Conservation (phyloP, 1,139 yeast species). For the Diutina rugosa region DNA sequence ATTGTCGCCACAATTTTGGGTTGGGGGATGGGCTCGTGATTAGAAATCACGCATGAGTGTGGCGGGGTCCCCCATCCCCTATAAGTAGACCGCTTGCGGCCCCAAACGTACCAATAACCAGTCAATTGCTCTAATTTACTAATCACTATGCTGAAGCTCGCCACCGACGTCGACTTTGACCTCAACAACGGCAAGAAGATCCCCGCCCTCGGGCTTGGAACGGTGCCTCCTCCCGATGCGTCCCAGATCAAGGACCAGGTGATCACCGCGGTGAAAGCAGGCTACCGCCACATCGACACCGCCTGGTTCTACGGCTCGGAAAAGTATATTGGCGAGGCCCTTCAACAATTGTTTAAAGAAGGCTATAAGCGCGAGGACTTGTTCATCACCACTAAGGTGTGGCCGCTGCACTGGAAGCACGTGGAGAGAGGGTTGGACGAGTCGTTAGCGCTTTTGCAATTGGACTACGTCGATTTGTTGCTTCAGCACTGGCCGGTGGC, state of each 20-base stretch:
- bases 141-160: neutral
- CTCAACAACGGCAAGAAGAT: neutral
- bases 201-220: conserved; percentile 1
- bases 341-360: conserved; percentile 32
- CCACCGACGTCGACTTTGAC: neutral
- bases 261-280: conserved; percentile 27
- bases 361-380: conserved; percentile 44
- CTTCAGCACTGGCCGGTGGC: conserved; percentile 59
- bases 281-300: conserved; percentile 28
- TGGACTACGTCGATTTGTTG: conserved; percentile 46
- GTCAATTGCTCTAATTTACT: neutral
- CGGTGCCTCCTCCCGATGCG: neutral
- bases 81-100: too few relatives aligned
- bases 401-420: conserved; percentile 29
- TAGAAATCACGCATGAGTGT: too few relatives aligned
- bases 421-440: conserved; percentile 25
- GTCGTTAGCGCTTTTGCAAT: conserved; percentile 25
- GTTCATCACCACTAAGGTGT: conserved; percentile 49
- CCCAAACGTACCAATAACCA: too few relatives aligned
- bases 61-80: too few relatives aligned
- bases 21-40: too few relatives aligned
- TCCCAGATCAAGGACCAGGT: conserved; percentile 19
- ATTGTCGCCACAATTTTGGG: too few relatives aligned
- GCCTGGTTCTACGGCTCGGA: conserved; percentile 43
- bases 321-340: conserved; percentile 34